Conservation (phyloP, 768 basidiomycete species). For the Chalciporus sphaerocephalus region DNA sequence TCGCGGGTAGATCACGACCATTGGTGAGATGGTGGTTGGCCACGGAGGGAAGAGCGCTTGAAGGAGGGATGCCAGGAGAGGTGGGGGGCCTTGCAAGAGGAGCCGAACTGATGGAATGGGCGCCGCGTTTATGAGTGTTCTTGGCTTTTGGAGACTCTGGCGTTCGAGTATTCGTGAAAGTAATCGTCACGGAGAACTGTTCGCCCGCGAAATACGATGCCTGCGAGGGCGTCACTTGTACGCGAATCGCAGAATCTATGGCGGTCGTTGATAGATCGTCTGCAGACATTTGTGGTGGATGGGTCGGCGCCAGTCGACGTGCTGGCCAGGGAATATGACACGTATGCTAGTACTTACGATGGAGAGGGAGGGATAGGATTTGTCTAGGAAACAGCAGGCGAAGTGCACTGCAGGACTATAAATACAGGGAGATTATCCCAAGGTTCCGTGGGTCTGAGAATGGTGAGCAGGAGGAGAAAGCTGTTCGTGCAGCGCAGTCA, state of each 20-base stretch:
- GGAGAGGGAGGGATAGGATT: neutral
- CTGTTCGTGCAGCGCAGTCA: neutral
- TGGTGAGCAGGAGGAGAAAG: neutral
- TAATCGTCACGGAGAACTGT: slow-evolving; percentile 75
- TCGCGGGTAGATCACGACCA: slow-evolving; percentile 33
- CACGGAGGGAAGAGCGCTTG: slow-evolving; percentile 28
- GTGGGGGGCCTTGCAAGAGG: slow-evolving; percentile 79
- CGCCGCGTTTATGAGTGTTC: slow-evolving; percentile 59
- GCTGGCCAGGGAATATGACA: neutral
- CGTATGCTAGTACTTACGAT: neutral
- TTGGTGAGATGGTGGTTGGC: slow-evolving; percentile 16
- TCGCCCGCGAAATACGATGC: slow-evolving; percentile 95
- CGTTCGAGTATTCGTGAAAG: slow-evolving; percentile 78
- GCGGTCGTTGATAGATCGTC: slow-evolving; percentile 14
- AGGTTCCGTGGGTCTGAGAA: slow-evolving; percentile 13
- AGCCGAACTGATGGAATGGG: slow-evolving; percentile 80
- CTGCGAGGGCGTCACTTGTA: slow-evolving; percentile 73
- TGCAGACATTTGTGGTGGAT: slow-evolving; percentile 13
- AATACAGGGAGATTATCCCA: slow-evolving; percentile 6
- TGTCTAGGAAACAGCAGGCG: neutral
- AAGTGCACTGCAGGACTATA: neutral
- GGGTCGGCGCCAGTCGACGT: neutral
- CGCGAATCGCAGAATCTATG: slow-evolving; percentile 53
- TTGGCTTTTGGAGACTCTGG: slow-evolving; percentile 37
- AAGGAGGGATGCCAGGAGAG: slow-evolving; percentile 61